These are phyloP conservation scores for Albophoma yamanashiensis DNA, from an alignment of 2,329 filamentous ascomycete genomes.

Conservation along the genomic window DNA sequence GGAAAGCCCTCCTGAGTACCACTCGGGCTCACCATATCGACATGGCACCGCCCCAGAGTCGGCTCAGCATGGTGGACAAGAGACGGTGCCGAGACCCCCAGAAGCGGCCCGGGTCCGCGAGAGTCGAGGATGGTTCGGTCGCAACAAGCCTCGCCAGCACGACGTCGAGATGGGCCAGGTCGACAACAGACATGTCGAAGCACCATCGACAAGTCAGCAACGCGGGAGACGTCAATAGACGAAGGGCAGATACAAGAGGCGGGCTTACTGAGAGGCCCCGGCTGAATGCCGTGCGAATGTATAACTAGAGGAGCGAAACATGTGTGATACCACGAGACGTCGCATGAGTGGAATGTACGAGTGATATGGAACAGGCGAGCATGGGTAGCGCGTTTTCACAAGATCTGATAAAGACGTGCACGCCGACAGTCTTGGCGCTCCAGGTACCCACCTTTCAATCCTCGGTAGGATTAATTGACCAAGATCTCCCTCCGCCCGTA, in stretches of 20 bases:
- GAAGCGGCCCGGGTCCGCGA: slow-evolving; percentile 15
- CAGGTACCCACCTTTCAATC: neutral
- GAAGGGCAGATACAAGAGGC: neutral
- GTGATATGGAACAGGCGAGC: neutral
- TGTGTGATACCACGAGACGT: neutral
- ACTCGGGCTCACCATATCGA: slow-evolving; percentile 14
- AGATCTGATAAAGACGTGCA: neutral
- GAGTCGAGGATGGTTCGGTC: slow-evolving; percentile 16
- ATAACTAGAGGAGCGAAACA: neutral
- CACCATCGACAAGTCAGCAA: neutral
- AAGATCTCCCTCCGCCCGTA: neutral
- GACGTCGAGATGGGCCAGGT: slow-evolving; percentile 19
- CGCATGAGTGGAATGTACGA: neutral
- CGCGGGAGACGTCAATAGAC: neutral
- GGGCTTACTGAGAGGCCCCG: neutral
- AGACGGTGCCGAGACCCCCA: slow-evolving; percentile 13
- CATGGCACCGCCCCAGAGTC: slow-evolving; percentile 12
- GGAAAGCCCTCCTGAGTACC: slow-evolving; percentile 16
- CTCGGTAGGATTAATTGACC: neutral
- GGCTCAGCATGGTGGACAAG: slow-evolving; percentile 7
- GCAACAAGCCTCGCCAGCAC: slow-evolving; percentile 14
- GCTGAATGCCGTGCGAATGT: neutral
- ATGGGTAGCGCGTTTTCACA: neutral
- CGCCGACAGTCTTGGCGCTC: neutral
- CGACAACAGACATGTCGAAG: slow-evolving; percentile 2